These are phyloP conservation scores for Pyrenula massariospora DNA, from an alignment of 495 filamentous ascomycete species.

Conservation along the genomic window DNA sequence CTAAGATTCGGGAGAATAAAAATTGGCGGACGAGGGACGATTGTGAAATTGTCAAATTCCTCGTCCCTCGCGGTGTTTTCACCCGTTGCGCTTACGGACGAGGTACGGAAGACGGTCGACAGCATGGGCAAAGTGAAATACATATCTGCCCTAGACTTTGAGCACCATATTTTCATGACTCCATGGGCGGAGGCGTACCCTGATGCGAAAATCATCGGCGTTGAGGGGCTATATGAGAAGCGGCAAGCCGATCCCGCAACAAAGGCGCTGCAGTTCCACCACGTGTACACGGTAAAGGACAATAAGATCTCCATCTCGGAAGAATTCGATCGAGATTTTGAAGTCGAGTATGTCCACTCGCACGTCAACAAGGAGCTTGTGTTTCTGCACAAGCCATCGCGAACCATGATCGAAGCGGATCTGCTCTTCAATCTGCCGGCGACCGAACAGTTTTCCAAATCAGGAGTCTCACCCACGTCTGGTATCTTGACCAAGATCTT, in stretches of 20 bases:
- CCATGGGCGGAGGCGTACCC: constrained; percentile 75
- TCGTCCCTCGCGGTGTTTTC: constrained; percentile 85
- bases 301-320: constrained; percentile 46
- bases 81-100: constrained; percentile 68
- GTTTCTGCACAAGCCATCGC: constrained; percentile 69
- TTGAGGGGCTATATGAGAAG: constrained; percentile 80
- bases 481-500: constrained; percentile 57
- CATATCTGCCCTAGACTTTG: constrained; percentile 74
- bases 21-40: constrained; percentile 76
- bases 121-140: constrained; percentile 68
- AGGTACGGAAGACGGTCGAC: constrained; percentile 55
- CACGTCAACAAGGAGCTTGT: constrained; percentile 82
- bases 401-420: constrained; percentile 83
- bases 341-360: constrained; percentile 67
- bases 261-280: constrained; percentile 54
- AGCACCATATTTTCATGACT: constrained; percentile 86
- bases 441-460: constrained; percentile 71
- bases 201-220: constrained; percentile 64
- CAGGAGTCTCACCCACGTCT: constrained; percentile 33
- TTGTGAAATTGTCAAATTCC: constrained; percentile 65
- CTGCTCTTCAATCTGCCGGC: constrained; percentile 86
- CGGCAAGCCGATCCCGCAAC: constrained; percentile 54
- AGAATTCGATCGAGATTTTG: constrained; percentile 81
- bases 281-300: constrained; percentile 50
- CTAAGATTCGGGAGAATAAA: constrained; percentile 67